Percentiles rank a stretch among this genome's conserved stretches.
These are phyloP conservation scores for Heterobasidion annosum DNA, from an alignment of 1,284 basidiomycete species.

Conservation along the genomic window DNA sequence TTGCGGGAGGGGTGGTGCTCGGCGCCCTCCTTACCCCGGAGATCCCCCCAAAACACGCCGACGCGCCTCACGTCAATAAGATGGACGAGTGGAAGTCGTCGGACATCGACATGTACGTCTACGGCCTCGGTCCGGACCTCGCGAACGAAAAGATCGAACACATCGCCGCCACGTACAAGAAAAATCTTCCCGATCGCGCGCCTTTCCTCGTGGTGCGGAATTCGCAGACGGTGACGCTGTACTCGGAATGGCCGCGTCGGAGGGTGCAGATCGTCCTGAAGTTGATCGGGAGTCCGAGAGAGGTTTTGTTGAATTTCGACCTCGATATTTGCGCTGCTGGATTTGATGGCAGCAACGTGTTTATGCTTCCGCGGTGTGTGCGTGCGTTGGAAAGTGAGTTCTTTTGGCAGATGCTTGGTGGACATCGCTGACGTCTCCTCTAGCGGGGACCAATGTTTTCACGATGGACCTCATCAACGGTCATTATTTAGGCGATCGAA, in stretches of 20 bases:
- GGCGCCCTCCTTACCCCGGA: not conserved
- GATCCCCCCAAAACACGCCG: not conserved
- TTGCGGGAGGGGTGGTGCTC: not conserved
- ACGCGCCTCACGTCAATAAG: not conserved
- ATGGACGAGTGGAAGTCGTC: not conserved
- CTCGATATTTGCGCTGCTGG: not conserved
- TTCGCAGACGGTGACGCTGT: not conserved
- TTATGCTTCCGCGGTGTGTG: not conserved
- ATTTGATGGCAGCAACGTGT: not conserved
- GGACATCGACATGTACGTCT: not conserved
- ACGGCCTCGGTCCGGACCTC: not conserved
- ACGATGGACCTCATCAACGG: not conserved
- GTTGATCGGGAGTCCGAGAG: not conserved
- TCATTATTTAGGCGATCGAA: not conserved
- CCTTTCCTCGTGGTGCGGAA: not conserved
- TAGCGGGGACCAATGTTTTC: not conserved
- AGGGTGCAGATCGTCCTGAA: not conserved
- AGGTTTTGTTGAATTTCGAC: not conserved
- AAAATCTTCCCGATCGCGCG: not conserved
- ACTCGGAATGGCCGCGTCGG: not conserved
- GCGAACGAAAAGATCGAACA: not conserved
- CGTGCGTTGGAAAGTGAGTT: not conserved
- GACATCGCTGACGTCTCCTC: no score
- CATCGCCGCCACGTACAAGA: not conserved
- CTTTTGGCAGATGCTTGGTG: not conserved